These are phyloP conservation scores for Protomyces inouyei DNA, from an alignment of 1,139 yeast species.

Conservation along the genomic window DNA sequence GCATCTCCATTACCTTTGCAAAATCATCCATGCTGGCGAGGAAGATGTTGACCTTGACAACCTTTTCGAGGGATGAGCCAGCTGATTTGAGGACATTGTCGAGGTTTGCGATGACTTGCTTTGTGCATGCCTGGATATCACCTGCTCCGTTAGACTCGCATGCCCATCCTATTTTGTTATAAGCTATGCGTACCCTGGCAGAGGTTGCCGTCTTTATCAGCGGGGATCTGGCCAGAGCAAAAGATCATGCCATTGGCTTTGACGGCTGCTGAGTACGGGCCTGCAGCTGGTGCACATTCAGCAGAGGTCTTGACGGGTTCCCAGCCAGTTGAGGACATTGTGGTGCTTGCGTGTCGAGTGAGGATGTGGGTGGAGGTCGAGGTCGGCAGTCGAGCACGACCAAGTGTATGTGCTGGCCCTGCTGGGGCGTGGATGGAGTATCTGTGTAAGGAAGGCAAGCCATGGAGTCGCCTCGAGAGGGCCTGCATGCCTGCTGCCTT, in stretches of 20 bases:
- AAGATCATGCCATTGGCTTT: slow-evolving; percentile 57
- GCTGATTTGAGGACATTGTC: slow-evolving; percentile 66
- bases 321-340: background rate
- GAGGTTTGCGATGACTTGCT: slow-evolving; percentile 46
- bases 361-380: too few species aligned
- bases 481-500: too few species aligned
- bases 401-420: too few species aligned
- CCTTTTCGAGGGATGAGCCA: slow-evolving; percentile 63
- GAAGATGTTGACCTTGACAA: slow-evolving; percentile 75
- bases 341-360: too few species aligned
- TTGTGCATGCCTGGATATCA: slow-evolving; percentile 29
- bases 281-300: slow-evolving; percentile 24
- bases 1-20: slow-evolving; percentile 24
- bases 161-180: background rate
- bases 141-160: background rate
- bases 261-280: slow-evolving; percentile 27
- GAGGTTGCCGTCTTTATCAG: slow-evolving; percentile 75
- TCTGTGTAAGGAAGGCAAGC: too few species aligned
- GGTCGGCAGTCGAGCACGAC: too few species aligned
- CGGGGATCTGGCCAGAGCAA: slow-evolving; percentile 94
- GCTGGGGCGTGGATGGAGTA: too few species aligned
- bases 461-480: too few species aligned
- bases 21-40: slow-evolving; percentile 76
- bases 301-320: slow-evolving; percentile 21
- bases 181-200: slow-evolving; percentile 39